Evolutionary conservation across 805 yeast genomes (phyloP).

Genomic region (Wickerhamomyces xylosicus): DNA sequence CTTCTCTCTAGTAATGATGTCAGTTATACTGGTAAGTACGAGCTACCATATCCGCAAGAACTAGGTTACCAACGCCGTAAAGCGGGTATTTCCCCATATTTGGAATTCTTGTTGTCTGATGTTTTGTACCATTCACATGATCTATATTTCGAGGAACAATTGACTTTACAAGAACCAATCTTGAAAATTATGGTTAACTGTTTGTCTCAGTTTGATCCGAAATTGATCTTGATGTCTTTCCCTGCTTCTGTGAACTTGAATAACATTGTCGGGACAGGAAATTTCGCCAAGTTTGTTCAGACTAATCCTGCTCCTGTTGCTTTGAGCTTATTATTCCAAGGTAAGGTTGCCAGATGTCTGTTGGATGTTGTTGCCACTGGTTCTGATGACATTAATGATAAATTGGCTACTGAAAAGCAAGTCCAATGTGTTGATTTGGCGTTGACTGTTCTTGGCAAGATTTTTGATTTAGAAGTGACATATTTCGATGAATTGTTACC

Average conservation of each 20-base stretch:
- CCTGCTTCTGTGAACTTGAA: slow-evolving; percentile 43
- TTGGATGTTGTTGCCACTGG: slow-evolving; percentile 52
- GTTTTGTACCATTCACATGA: slow-evolving; percentile 46
- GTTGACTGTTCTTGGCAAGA: slow-evolving; percentile 32
- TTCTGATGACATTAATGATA: slow-evolving; percentile 40
- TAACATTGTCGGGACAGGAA: slow-evolving; percentile 30
- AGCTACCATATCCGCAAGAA: slow-evolving; percentile 47
- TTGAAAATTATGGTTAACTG: slow-evolving; percentile 40
- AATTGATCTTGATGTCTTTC: slow-evolving; percentile 39
- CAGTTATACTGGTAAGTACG: slow-evolving; percentile 26
- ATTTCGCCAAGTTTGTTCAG: slow-evolving; percentile 40
- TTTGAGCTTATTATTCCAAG: slow-evolving; percentile 52
- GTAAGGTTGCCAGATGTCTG: slow-evolving; percentile 42
- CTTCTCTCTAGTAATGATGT: slow-evolving; percentile 21
- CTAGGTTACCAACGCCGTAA: slow-evolving; percentile 54
- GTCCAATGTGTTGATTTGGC: slow-evolving; percentile 29
- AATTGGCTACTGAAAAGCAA: slow-evolving; percentile 22
- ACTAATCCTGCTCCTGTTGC: slow-evolving; percentile 63
- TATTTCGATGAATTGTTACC: slow-evolving; percentile 48
- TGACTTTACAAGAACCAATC: slow-evolving; percentile 42
- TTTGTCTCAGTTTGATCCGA: slow-evolving; percentile 40
- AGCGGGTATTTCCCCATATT: slow-evolving; percentile 70
- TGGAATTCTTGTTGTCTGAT: slow-evolving; percentile 60
- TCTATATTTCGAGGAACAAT: slow-evolving; percentile 24
- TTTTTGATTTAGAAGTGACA: slow-evolving; percentile 46